A percentile compares a stretch with the other conserved stretches of the same genome.
Evolutionary conservation across 2,329 filamentous ascomycete genomes (phyloP).

Genomic region (Pseudogymnoascus sp.): DNA sequence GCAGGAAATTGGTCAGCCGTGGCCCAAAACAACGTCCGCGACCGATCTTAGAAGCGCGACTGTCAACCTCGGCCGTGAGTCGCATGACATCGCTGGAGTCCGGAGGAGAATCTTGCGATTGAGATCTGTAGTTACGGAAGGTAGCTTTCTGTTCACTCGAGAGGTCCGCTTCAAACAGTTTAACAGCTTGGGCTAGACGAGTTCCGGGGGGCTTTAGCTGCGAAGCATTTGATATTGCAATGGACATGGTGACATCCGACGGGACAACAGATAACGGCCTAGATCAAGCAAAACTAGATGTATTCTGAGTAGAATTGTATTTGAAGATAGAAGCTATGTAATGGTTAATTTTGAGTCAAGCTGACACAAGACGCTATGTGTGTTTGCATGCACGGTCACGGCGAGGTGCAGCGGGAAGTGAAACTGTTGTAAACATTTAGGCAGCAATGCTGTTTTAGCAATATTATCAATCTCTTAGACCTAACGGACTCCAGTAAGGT

Average conservation of each 20-base stretch:
- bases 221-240: constrained; percentile 8
- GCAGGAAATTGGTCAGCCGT: constrained; percentile 34
- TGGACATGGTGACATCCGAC: constrained; percentile 10
- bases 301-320: not conserved
- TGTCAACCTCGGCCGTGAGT: constrained; percentile 34
- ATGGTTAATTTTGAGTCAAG: not conserved
- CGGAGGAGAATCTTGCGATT: constrained; percentile 23
- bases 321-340: not conserved
- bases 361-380: not conserved
- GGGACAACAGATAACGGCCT: not conserved
- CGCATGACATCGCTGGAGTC: constrained; percentile 33
- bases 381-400: not conserved
- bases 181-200: constrained; percentile 35
- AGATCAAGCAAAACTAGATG: not conserved
- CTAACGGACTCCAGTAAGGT: not conserved
- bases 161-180: constrained; percentile 33
- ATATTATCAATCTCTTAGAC: not conserved
- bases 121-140: constrained; percentile 22
- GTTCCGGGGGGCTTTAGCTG: constrained; percentile 31
- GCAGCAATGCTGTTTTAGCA: not conserved
- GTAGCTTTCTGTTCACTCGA: constrained; percentile 29
- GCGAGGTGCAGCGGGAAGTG: not conserved
- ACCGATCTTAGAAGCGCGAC: constrained; percentile 9
- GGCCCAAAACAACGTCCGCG: constrained; percentile 32
- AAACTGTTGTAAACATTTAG: not conserved